Evolutionary conservation across 306 rosid species (phyloP).

Genomic region (Vigna angularis): DNA sequence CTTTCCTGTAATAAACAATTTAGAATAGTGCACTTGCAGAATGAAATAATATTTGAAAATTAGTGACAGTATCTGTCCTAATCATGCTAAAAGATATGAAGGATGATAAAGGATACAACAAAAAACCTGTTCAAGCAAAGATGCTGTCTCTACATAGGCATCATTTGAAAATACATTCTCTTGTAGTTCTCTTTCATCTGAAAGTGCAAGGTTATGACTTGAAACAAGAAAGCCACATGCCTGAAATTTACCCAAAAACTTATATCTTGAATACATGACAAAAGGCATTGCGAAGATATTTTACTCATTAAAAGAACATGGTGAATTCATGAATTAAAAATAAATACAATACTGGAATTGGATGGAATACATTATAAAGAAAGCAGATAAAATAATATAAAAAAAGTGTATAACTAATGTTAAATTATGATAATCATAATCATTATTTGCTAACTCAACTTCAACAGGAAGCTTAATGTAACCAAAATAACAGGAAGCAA

Average conservation of each 20-base stretch:
- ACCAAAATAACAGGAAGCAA: conserved; percentile 29
- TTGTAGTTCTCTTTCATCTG: conserved; percentile 79
- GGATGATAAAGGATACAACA: conserved; percentile 27
- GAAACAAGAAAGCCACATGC: conserved; percentile 86
- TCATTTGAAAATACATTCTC: conserved; percentile 78
- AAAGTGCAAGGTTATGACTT: conserved; percentile 63
- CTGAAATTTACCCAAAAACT: conserved; percentile 57
- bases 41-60: conserved; percentile 42
- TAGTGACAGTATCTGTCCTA: conserved; percentile 12
- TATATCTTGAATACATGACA: conserved; percentile 32
- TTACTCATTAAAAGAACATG: conserved; percentile 21
- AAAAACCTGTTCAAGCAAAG: conserved; percentile 86
- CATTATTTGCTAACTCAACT: conserved; percentile 28
- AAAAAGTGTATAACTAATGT: conserved; percentile 25
- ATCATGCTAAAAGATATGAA: conserved; percentile 20
- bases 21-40: conserved; percentile 24
- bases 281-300: conserved; percentile 31
- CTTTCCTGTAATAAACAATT: conserved; percentile 66
- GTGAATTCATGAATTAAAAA: background rate
- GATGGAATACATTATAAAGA: conserved; percentile 7
- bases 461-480: conserved; percentile 17
- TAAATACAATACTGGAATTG: conserved; percentile 33
- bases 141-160: conserved; percentile 65
- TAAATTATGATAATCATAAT: conserved; percentile 28
- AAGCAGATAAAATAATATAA: conserved; percentile 8